Conservation (phyloP, 192 early-diverging fungal genomes). For the Backusella parvicylindrica region DNA sequence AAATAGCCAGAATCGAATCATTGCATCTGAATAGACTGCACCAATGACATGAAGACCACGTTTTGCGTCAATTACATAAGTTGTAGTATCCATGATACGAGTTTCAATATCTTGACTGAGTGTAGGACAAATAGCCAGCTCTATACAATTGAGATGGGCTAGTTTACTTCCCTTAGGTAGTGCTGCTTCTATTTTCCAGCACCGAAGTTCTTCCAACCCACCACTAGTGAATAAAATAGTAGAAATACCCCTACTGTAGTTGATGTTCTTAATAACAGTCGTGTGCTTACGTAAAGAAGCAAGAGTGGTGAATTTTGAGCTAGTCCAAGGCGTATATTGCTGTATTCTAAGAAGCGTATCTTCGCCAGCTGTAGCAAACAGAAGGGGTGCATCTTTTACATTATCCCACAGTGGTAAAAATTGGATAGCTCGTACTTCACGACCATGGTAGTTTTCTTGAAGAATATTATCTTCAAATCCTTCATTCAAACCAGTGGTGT, state of each 20-base stretch:
- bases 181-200: constrained; percentile 52
- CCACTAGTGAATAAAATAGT: constrained; percentile 60
- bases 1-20: constrained; percentile 60
- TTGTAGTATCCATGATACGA: constrained; percentile 74
- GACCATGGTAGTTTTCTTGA: constrained; percentile 57
- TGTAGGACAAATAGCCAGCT: constrained; percentile 40
- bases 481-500: constrained; percentile 35
- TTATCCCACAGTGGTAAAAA: constrained; percentile 22
- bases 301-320: constrained; percentile 11
- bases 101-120: constrained; percentile 54
- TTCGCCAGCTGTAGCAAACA: constrained; percentile 57
- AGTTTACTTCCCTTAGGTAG: constrained; percentile 10
- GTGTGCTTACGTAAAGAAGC: constrained; percentile 44
- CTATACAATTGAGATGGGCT: constrained; percentile 42
- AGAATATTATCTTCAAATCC: constrained; percentile 55
- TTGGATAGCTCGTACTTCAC: constrained; percentile 55
- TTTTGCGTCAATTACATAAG: constrained; percentile 28
- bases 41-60: constrained; percentile 51
- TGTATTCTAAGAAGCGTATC: constrained; percentile 51
- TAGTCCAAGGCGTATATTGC: constrained; percentile 40
- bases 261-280: constrained; percentile 50
- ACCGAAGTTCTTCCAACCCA: constrained; percentile 58
- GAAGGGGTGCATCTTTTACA: constrained; percentile 27
- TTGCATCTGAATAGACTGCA: constrained; percentile 73
- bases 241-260: constrained; percentile 33